These are phyloP conservation scores for Candida sanyiensis DNA, from an alignment of 805 yeast genomes.

Conservation along the genomic window DNA sequence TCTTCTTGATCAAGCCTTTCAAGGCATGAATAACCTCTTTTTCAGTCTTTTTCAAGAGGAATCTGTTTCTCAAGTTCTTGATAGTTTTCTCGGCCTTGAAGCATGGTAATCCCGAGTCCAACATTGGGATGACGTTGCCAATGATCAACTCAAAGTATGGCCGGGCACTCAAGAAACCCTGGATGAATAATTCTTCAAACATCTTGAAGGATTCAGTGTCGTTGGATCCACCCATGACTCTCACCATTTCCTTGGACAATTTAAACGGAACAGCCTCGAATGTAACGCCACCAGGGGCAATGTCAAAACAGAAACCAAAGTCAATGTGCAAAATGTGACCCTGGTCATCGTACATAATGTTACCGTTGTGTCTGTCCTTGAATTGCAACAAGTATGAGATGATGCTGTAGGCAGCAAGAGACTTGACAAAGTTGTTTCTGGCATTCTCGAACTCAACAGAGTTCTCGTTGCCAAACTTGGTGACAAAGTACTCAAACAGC, in stretches of 20 bases:
- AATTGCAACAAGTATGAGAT: conserved; percentile 87
- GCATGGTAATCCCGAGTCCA: conserved; percentile 93
- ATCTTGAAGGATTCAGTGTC: conserved; percentile 83
- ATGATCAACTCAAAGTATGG: conserved; percentile 83
- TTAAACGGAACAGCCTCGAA: conserved; percentile 99
- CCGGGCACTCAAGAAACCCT: conserved; percentile 83
- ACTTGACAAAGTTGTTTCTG: conserved; percentile 85
- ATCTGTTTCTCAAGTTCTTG: conserved; percentile 67
- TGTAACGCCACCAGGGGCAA: conserved; percentile 97
- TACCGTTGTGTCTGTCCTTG: conserved; percentile 98
- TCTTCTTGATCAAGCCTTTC: conserved; percentile 68
- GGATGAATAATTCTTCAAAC: conserved; percentile 93
- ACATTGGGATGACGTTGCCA: conserved; percentile 85
- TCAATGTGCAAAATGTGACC: conserved; percentile 96
- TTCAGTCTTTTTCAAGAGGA: conserved; percentile 75
- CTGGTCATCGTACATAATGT: conserved; percentile 90
- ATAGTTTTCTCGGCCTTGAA: conserved; percentile 82
- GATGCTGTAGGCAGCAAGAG: conserved; percentile 90
- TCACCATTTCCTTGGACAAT: conserved; percentile 91
- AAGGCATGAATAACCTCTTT: conserved; percentile 79
- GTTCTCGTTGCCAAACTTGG: conserved; percentile 93
- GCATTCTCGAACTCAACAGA: conserved; percentile 88
- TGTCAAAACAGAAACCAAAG: conserved; percentile 97
- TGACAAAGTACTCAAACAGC: conserved; percentile 81
- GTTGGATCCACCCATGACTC: conserved; percentile 88